phyloP scores from a whole-genome alignment of 805 yeast genomes.

The Jamesozyma piceae region DNA sequence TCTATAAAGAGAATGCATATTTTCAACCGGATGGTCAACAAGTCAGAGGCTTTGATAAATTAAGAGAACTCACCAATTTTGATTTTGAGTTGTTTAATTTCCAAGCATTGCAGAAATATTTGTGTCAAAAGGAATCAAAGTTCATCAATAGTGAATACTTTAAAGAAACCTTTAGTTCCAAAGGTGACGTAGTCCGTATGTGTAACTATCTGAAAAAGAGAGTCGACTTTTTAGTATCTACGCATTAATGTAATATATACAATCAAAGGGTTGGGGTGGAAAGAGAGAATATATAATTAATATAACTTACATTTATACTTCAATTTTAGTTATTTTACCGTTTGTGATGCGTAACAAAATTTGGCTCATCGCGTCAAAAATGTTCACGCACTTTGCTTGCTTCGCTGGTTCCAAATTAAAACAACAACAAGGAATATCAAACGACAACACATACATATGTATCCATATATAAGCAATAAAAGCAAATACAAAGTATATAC shows the following conservation, averaged over 20 bases:
- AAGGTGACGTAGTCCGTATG: slow-evolving; percentile 10
- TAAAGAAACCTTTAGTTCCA: slow-evolving; percentile 5
- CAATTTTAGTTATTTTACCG: no score
- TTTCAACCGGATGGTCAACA: slow-evolving; percentile 13
- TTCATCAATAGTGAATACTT: slow-evolving; percentile 14
- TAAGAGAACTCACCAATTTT: slow-evolving; percentile 12
- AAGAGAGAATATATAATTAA: no score
- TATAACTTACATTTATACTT: no score
- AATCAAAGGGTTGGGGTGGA: no score
- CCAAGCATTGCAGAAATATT: slow-evolving; percentile 11
- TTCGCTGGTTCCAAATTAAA: no score
- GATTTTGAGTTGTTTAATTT: slow-evolving; percentile 24
- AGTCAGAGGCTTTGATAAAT: slow-evolving; percentile 15
- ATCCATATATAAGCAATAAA: no score
- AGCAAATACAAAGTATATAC: no score
- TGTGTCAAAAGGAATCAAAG: slow-evolving; percentile 12
- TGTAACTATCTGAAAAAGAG: slow-evolving; percentile 19
- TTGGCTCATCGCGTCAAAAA: no score
- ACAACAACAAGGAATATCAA: no score
- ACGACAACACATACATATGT: no score
- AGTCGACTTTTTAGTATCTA: not conserved
- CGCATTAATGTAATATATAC: not conserved
- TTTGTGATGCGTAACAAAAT: no score
- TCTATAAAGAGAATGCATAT: slow-evolving; percentile 17
- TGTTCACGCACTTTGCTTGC: no score